Conservation (phyloP, 2,329 filamentous ascomycete species). For the Magnaporthiopsis rhizophila region DNA sequence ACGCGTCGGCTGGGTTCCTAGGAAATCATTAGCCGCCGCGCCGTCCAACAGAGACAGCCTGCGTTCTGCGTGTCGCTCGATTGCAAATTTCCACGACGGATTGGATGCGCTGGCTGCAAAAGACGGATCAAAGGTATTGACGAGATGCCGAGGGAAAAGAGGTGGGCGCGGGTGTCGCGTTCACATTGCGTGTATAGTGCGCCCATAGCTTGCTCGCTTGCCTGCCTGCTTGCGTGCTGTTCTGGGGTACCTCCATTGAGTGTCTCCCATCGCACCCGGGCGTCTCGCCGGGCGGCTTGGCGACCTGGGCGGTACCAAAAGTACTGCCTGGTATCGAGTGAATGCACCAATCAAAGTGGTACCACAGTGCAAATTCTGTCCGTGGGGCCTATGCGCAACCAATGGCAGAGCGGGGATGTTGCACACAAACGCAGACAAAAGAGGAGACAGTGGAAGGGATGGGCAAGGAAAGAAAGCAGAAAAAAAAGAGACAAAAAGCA, state of each 20-base stretch:
- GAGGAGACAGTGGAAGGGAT: neutral
- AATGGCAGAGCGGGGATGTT: neutral
- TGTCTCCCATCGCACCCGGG: neutral
- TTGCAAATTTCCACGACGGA: neutral
- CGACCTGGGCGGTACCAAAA: neutral
- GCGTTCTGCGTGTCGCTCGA: neutral
- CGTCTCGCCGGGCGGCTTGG: neutral
- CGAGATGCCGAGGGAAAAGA: neutral
- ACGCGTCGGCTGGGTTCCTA: neutral
- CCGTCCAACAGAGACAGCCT: neutral
- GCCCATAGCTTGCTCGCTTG: neutral
- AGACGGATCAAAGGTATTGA: neutral
- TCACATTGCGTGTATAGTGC: neutral
- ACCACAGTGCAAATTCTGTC: conserved; percentile 4
- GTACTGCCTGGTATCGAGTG: conserved; percentile 1
- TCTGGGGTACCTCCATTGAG: neutral
- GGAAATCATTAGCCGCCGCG: neutral
- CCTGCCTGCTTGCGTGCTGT: neutral
- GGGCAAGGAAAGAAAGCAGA: conserved; percentile 5
- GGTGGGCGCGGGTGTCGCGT: neutral
- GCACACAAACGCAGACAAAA: conserved; percentile 3
- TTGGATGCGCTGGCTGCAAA: neutral
- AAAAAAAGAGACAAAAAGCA: neutral
- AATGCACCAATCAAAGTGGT: neutral
- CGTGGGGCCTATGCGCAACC: neutral